These are phyloP conservation scores for Sporothrix euskadiensis DNA, from an alignment of 2,329 filamentous ascomycete species.

Conservation along the genomic window DNA sequence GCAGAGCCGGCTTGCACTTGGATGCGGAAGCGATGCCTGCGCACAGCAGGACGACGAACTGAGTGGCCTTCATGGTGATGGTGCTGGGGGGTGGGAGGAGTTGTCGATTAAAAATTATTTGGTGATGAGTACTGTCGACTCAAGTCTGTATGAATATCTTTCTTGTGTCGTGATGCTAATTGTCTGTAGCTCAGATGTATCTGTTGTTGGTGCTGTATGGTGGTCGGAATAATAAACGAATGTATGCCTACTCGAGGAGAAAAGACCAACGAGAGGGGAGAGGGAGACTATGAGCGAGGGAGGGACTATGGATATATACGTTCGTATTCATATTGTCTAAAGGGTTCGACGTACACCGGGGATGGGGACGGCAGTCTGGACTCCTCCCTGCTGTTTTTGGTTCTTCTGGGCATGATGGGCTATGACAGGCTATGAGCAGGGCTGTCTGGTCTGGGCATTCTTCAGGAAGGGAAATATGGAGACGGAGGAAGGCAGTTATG, in stretches of 20 bases:
- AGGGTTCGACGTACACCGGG: background rate
- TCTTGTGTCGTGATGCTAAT: constrained; percentile 6
- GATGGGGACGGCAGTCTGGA: background rate
- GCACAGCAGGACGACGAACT: constrained; percentile 10
- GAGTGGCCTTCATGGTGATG: constrained; percentile 11
- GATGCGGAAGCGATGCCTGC: constrained; percentile 4
- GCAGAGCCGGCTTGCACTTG: constrained; percentile 5
- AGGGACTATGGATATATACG: background rate
- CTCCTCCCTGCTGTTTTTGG: background rate
- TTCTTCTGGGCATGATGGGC: background rate
- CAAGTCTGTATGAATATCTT: background rate
- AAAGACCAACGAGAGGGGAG: background rate
- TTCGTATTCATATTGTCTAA: background rate
- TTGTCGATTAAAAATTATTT: background rate
- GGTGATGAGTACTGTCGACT: background rate
- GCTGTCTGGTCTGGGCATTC: background rate
- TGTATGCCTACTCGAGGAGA: constrained; percentile 6
- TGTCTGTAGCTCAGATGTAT: constrained; percentile 20
- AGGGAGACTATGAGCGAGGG: background rate
- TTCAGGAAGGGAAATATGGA: constrained; percentile 10
- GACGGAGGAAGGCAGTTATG: background rate
- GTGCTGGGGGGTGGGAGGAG: background rate
- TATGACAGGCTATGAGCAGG: background rate
- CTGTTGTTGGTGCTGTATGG: background rate
- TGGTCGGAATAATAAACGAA: constrained; percentile 11